These are phyloP conservation scores for Candida nonsorbophila DNA, from an alignment of 805 yeast genomes.

Conservation along the genomic window DNA sequence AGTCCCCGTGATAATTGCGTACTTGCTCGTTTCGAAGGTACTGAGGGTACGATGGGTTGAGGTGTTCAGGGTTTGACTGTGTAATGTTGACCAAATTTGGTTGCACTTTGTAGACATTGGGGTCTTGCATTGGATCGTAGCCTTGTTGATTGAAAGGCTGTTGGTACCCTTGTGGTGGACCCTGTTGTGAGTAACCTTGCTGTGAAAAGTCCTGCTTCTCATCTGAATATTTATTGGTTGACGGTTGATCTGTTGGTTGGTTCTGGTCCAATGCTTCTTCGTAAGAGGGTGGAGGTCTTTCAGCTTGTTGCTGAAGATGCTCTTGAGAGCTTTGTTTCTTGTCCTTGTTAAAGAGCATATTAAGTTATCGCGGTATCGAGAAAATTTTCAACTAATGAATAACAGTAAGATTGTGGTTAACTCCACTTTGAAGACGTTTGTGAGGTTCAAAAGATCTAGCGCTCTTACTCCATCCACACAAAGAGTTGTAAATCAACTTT, in stretches of 20 bases:
- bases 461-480: slow-evolving; percentile 34
- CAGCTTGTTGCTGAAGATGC: no score
- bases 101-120: slow-evolving; percentile 22
- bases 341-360: no score
- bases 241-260: no score
- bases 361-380: no score
- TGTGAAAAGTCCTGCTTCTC: no score
- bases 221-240: no score
- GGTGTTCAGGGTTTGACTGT: slow-evolving; percentile 28
- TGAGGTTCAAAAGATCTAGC: slow-evolving; percentile 26
- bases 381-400: no score
- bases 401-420: no score
- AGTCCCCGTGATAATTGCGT: slow-evolving; percentile 25
- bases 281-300: no score
- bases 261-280: no score
- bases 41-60: slow-evolving; percentile 33
- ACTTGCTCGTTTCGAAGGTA: slow-evolving; percentile 26
- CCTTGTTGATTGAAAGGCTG: slow-evolving; percentile 3
- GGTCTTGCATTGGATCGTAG: slow-evolving; percentile 18
- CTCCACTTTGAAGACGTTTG: slow-evolving; percentile 4
- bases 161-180: slow-evolving; percentile 1
- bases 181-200: slow-evolving; percentile 1
- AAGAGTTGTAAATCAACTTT: slow-evolving; percentile 51
- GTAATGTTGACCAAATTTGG: slow-evolving; percentile 34
- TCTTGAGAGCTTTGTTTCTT: no score